These are phyloP conservation scores for Cladorrhinum samala DNA, from an alignment of 495 filamentous ascomycete genomes.

Conservation along the genomic window DNA sequence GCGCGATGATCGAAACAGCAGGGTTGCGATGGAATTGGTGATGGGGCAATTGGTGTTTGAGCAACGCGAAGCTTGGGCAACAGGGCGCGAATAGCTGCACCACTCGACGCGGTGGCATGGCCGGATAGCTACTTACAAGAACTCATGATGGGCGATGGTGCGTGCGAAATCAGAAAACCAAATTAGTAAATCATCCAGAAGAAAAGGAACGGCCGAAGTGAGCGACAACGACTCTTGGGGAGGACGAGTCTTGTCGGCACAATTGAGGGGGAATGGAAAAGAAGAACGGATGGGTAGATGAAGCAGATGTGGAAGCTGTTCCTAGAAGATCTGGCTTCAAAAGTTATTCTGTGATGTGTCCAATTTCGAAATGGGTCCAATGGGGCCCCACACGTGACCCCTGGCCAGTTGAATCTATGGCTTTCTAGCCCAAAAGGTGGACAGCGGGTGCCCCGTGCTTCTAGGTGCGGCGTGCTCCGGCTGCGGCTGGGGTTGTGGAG, in stretches of 20 bases:
- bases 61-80: conserved; percentile 16
- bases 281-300: conserved; percentile 28
- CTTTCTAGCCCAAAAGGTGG: neutral
- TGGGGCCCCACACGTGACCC: conserved; percentile 26
- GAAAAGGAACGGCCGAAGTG: conserved; percentile 29
- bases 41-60: neutral
- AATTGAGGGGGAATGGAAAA: conserved; percentile 29
- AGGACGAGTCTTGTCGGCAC: conserved; percentile 32
- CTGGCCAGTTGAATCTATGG: neutral
- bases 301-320: conserved; percentile 21
- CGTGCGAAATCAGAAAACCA: conserved; percentile 28
- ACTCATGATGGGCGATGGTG: conserved; percentile 50
- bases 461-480: neutral
- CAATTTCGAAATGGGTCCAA: conserved; percentile 40
- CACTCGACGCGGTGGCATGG: conserved; percentile 8
- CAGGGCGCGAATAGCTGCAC: neutral
- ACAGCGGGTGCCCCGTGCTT: conserved; percentile 1
- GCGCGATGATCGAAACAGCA: conserved; percentile 10
- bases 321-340: conserved; percentile 45
- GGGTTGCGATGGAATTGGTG: conserved; percentile 14
- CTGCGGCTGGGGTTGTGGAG: neutral
- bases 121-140: conserved; percentile 44
- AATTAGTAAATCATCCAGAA: conserved; percentile 39
- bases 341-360: conserved; percentile 46
- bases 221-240: conserved; percentile 35